Base-by-base conservation (phyloP, 2,329 filamentous ascomycete genomes). In the Ascocoryne sarcoides region DNA sequence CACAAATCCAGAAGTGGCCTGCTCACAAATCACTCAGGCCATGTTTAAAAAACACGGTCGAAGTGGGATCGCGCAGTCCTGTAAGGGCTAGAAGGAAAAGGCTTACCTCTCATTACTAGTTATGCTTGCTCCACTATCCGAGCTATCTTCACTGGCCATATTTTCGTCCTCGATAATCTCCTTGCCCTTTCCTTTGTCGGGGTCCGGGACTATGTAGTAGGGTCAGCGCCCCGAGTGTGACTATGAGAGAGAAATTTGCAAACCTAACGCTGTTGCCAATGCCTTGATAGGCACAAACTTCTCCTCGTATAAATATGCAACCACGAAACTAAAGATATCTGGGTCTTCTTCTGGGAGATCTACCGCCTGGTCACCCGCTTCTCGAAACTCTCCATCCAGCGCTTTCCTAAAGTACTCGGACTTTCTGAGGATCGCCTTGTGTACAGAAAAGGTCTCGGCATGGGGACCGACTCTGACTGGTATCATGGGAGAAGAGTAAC, bases 281-380 rank as follows among this genome's bases (percentile, higher is more conserved):
- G 68, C 57, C 45, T 57, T 65, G 41, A 70, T 67, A 26, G 69
- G 69, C 3, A 63, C 58, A 46, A 66, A 71, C 40, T 56, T 63
- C 15, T 61, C 63, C 47, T 72, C 68, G 47, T 71, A 72, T 10
- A 72, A 55, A 37, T 65, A 72, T n/a, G 68, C 66, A 26, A 74
- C 57, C 31, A 73, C 54, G 45, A 71, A 70, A 42, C 70, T 67
- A 45, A 74, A 73, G 34, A 70, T 64, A 39, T 64, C 63, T 3
- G 70, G 67, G 46, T 71, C 63, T 44, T 73, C 70, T 42, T 73
- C 69, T 0, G 68, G 69, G 1, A 74, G 56, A 48, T 69, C 61
- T 37, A 74, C 64, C 10, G 62, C 61, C 45, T 71, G 67, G 12
- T 64, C 60, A 15, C 58, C 60, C 2, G 66, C 63, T 49, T 73